Percentiles rank a stretch among this genome's conserved stretches.
phyloP scores from a whole-genome alignment of 73 alveolate genomes.

The Paramecium caudatum region DNA sequence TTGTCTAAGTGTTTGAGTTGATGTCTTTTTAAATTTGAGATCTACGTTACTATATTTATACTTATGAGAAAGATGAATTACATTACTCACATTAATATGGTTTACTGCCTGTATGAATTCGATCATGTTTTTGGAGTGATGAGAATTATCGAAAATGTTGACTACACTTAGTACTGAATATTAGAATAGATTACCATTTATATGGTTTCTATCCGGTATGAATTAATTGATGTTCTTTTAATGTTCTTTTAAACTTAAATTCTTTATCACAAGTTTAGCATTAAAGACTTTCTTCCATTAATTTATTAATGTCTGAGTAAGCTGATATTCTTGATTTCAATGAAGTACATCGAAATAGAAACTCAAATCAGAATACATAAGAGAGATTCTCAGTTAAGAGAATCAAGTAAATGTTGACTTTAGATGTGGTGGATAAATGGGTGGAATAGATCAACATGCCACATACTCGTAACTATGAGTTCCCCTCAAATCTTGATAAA shows the following conservation, averaged over 20 bases:
- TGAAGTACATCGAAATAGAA: slow-evolving; percentile 60
- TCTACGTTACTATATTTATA: slow-evolving; percentile 65
- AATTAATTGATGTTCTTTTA: slow-evolving; percentile 38
- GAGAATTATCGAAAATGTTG: slow-evolving; percentile 76
- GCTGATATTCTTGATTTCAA: slow-evolving; percentile 58
- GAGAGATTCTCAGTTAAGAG: slow-evolving; percentile 17
- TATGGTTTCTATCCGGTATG: slow-evolving; percentile 70
- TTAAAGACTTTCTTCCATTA: no score
- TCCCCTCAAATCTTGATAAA: slow-evolving; percentile 2
- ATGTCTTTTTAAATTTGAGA: slow-evolving; percentile 93
- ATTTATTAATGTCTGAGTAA: slow-evolving; percentile 43
- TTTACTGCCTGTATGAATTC: slow-evolving; percentile 93
- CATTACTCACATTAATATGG: slow-evolving; percentile 90
- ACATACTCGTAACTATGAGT: neutral
- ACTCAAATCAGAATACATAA: neutral
- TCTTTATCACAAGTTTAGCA: slow-evolving; percentile 41
- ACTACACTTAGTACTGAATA: slow-evolving; percentile 64
- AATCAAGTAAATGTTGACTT: neutral
- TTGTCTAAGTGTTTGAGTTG: slow-evolving; percentile 92
- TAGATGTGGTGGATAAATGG: slow-evolving; percentile 58
- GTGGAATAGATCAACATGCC: slow-evolving; percentile 37
- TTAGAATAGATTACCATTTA: slow-evolving; percentile 26
- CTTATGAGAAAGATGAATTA: slow-evolving; percentile 83
- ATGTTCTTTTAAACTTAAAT: slow-evolving; percentile 18
- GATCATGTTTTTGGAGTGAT: slow-evolving; percentile 78